Percentiles rank a stretch among this genome's conserved stretches.
Conservation (phyloP, 2,329 filamentous ascomycete genomes). For the Orbilia quercus region DNA sequence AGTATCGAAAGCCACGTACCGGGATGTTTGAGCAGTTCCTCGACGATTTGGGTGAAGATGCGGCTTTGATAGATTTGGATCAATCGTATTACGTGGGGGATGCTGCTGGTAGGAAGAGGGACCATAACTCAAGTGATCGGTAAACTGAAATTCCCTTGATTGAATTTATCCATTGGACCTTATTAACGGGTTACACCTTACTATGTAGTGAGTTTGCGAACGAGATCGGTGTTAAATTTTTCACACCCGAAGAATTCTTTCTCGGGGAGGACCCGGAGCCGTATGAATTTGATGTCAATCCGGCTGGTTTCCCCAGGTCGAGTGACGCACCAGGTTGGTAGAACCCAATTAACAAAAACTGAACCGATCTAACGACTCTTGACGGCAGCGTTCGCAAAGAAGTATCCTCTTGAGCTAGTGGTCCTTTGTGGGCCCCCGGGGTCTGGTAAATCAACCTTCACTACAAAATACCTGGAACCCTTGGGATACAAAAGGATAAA, state of each 20-base stretch:
- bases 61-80: slow-evolving; percentile 73
- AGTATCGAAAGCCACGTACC: slow-evolving; percentile 83
- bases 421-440: slow-evolving; percentile 90
- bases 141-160: slow-evolving; percentile 3
- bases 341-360: neutral
- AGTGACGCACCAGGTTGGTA: slow-evolving; percentile 29
- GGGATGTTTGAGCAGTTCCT: slow-evolving; percentile 84
- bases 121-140: slow-evolving; percentile 58
- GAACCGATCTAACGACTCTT: neutral
- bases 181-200: slow-evolving; percentile 41
- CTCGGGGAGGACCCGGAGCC: slow-evolving; percentile 73
- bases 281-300: slow-evolving; percentile 78
- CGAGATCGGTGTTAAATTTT: slow-evolving; percentile 82
- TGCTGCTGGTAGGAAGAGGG: slow-evolving; percentile 71
- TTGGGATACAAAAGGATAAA: slow-evolving; percentile 87
- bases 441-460: slow-evolving; percentile 92
- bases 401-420: slow-evolving; percentile 77
- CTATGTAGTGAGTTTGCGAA: slow-evolving; percentile 78
- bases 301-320: slow-evolving; percentile 65
- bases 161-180: neutral
- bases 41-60: slow-evolving; percentile 71
- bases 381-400: slow-evolving; percentile 66
- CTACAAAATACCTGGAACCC: slow-evolving; percentile 79
- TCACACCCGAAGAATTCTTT: slow-evolving; percentile 94
- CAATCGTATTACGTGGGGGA: slow-evolving; percentile 89